A percentile compares a stretch with the other conserved stretches of the same genome.
Evolutionary conservation across 169 alveolate species (phyloP).

Genomic region (Plasmodium falciparum): DNA sequence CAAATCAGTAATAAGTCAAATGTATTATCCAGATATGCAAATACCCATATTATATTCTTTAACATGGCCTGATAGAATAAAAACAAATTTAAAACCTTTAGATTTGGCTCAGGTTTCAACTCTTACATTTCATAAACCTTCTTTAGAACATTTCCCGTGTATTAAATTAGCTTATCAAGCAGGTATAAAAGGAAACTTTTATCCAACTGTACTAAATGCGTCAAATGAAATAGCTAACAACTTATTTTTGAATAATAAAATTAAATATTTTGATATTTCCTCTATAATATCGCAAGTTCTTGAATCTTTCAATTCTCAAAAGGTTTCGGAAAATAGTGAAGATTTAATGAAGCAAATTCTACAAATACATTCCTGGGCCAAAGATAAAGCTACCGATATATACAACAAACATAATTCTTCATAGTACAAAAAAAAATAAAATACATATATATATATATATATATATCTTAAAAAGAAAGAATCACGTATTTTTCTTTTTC

Average conservation of each 20-base stretch:
- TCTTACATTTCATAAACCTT: constrained; percentile 83
- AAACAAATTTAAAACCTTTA: constrained; percentile 60
- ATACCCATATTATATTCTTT: constrained; percentile 86
- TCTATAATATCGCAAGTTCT: constrained; percentile 72
- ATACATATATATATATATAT: not conserved
- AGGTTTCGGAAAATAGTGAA: constrained; percentile 23
- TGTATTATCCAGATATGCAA: constrained; percentile 90
- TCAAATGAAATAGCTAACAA: constrained; percentile 90
- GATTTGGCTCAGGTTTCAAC: constrained; percentile 72
- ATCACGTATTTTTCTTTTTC: too few species aligned
- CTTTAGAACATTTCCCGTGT: constrained; percentile 85
- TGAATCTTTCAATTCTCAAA: constrained; percentile 45
- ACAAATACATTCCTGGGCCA: constrained; percentile 37
- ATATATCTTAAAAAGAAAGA: not conserved
- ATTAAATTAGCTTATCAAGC: constrained; percentile 87
- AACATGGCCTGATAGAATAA: constrained; percentile 84
- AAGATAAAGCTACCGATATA: constrained; percentile 29
- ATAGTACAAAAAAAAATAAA: not conserved
- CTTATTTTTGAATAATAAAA: constrained; percentile 78
- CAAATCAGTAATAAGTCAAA: constrained; percentile 87
- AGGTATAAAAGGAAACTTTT: constrained; percentile 87
- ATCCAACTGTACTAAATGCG: constrained; percentile 89
- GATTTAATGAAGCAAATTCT: constrained; percentile 61
- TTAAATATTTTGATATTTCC: constrained; percentile 79
- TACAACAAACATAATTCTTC: not conserved